phyloP scores from a whole-genome alignment of 768 basidiomycete species.

The Hemileccinum impolitum region DNA sequence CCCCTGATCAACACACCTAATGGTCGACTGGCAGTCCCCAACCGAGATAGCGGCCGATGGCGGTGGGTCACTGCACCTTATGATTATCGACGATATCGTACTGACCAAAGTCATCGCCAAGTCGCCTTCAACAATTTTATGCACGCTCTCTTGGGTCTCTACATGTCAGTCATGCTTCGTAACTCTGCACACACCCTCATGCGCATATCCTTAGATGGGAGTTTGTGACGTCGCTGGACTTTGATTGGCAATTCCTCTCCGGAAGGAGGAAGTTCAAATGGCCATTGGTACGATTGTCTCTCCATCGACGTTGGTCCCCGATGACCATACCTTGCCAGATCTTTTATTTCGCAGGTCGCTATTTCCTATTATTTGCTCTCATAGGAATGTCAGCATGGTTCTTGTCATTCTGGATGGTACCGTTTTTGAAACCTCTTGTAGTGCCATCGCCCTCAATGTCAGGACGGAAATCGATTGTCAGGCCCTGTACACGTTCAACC shows the following conservation, averaged over 20 bases:
- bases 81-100: neutral
- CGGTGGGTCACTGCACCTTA: constrained; percentile 30
- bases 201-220: constrained; percentile 50
- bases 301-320: neutral
- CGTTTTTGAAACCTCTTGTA: constrained; percentile 22
- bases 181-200: constrained; percentile 7
- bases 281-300: constrained; percentile 50
- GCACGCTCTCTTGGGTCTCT: constrained; percentile 57
- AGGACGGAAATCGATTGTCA: constrained; percentile 62
- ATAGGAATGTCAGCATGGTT: constrained; percentile 58
- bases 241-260: constrained; percentile 61
- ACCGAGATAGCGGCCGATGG: constrained; percentile 46
- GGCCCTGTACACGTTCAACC: constrained; percentile 64
- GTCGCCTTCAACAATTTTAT: constrained; percentile 49
- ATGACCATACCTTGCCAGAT: constrained; percentile 33
- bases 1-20: constrained; percentile 21
- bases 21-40: constrained; percentile 58
- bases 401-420: neutral
- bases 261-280: constrained; percentile 58
- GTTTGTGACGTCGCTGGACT: constrained; percentile 56
- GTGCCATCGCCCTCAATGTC: constrained; percentile 57
- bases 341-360: constrained; percentile 70
- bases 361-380: constrained; percentile 59
- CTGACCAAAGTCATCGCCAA: constrained; percentile 11
- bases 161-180: constrained; percentile 43